phyloP scores from a whole-genome alignment of 2,329 filamentous ascomycete genomes.

The Trichoderma lentiforme region DNA sequence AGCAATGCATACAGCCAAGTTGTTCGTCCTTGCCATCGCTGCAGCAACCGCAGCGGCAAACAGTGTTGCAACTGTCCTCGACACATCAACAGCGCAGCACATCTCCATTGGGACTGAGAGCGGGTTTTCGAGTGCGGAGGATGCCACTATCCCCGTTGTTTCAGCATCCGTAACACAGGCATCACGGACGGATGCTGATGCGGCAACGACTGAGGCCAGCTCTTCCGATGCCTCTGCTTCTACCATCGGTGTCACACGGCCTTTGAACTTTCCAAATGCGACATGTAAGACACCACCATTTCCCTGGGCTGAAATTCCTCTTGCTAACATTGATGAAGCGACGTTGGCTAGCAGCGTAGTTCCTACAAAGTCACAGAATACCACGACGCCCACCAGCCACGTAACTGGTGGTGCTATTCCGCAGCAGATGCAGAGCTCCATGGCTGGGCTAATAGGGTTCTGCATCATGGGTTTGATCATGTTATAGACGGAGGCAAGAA shows the following conservation, averaged over 20 bases:
- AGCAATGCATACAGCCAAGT: conserved; percentile 23
- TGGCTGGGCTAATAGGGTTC: conserved; percentile 36
- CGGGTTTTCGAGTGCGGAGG: neutral
- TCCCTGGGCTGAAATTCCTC: neutral
- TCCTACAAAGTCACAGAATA: conserved; percentile 24
- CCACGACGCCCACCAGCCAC: conserved; percentile 27
- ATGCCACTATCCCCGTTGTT: neutral
- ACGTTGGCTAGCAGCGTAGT: conserved; percentile 5
- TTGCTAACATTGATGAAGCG: conserved; percentile 10
- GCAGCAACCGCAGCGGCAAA: conserved; percentile 19
- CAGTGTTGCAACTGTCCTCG: neutral
- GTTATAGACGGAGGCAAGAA: conserved; percentile 24
- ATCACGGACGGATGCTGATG: neutral
- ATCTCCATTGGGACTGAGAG: neutral
- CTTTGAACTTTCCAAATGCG: conserved; percentile 12
- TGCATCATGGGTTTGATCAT: conserved; percentile 37
- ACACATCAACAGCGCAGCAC: neutral
- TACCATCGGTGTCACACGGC: neutral
- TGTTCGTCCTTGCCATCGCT: conserved; percentile 19
- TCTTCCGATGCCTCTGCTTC: neutral
- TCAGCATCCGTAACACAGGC: conserved; percentile 5
- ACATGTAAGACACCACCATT: conserved; percentile 5
- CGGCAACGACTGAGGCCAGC: neutral
- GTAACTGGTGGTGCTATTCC: conserved; percentile 34
- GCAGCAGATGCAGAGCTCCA: conserved; percentile 34